Evolutionary conservation across 2,329 filamentous ascomycete species (phyloP).

Genomic region (Trichoderma brevicompactum): DNA sequence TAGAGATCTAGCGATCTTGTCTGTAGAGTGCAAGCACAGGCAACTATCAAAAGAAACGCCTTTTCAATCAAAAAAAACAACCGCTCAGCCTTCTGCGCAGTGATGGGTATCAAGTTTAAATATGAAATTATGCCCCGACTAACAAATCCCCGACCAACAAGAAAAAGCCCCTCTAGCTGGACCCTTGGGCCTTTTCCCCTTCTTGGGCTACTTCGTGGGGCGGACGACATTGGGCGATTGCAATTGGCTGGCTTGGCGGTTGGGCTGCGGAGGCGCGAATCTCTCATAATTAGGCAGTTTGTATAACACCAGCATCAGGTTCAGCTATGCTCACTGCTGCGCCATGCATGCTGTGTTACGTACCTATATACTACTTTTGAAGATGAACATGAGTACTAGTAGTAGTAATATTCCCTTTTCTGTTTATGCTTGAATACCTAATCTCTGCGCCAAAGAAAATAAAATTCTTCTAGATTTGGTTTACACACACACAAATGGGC

Average conservation of each 20-base stretch:
- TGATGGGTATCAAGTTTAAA: constrained; percentile 23
- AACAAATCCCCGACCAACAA: constrained; percentile 9
- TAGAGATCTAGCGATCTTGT: neutral
- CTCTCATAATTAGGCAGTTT: neutral
- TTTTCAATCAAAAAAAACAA: neutral
- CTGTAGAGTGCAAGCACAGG: too few relatives aligned
- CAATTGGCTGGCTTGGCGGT: constrained; percentile 2
- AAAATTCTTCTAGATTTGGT: too few relatives aligned
- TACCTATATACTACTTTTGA: neutral
- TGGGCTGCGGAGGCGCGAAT: neutral
- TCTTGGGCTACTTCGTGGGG: constrained; percentile 1
- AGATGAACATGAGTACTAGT: neutral
- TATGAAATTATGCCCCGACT: constrained; percentile 19
- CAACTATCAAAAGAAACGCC: neutral
- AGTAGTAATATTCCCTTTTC: neutral
- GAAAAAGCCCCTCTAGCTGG: constrained; percentile 6
- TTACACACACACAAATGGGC: neutral
- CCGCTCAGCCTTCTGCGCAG: constrained; percentile 7
- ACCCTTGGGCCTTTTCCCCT: neutral
- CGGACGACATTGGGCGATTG: neutral
- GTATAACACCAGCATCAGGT: neutral
- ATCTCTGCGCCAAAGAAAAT: too few relatives aligned
- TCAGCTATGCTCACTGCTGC: too few relatives aligned
- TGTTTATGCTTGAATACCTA: neutral
- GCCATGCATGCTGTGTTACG: too few relatives aligned